A percentile compares a stretch with the other conserved stretches of the same genome.
phyloP scores from a whole-genome alignment of 805 yeast genomes.

The Teunomyces funiuensis region DNA sequence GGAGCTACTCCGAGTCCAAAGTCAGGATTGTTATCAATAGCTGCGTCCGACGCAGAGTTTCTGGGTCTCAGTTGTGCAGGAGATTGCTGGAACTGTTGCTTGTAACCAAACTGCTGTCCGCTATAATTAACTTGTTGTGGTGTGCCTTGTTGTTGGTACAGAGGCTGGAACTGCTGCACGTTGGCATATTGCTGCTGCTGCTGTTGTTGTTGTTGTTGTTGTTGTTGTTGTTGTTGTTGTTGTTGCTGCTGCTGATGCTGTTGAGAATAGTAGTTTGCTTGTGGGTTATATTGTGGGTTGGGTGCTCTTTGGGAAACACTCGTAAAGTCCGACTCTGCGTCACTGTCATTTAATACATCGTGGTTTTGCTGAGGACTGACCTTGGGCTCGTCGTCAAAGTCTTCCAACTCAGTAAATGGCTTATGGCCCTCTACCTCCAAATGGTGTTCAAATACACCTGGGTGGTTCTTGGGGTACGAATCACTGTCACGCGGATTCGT shows the following conservation, averaged over 20 bases:
- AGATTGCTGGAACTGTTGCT: constrained; percentile 12
- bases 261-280: not conserved
- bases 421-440: constrained; percentile 47
- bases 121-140: not conserved
- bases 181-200: constrained; percentile 12
- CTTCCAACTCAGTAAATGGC: constrained; percentile 43
- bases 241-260: constrained; percentile 12
- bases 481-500: constrained; percentile 9
- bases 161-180: constrained; percentile 9
- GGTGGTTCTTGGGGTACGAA: constrained; percentile 8
- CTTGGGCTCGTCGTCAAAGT: constrained; percentile 24
- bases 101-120: constrained; percentile 12
- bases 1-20: constrained; percentile 22
- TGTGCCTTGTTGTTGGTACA: constrained; percentile 16
- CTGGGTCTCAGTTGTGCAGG: constrained; percentile 10
- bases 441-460: constrained; percentile 45
- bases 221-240: constrained; percentile 17
- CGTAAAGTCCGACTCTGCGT: constrained; percentile 64
- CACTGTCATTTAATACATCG: constrained; percentile 27
- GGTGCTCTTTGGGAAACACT: constrained; percentile 77
- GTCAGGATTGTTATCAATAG: constrained; percentile 41
- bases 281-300: constrained; percentile 49
- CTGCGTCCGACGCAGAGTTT: constrained; percentile 39
- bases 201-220: too few species aligned
- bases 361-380: constrained; percentile 8